Evolutionary conservation across 2,329 filamentous ascomycete genomes (phyloP).

Genomic region (Colletotrichum truncatum): DNA sequence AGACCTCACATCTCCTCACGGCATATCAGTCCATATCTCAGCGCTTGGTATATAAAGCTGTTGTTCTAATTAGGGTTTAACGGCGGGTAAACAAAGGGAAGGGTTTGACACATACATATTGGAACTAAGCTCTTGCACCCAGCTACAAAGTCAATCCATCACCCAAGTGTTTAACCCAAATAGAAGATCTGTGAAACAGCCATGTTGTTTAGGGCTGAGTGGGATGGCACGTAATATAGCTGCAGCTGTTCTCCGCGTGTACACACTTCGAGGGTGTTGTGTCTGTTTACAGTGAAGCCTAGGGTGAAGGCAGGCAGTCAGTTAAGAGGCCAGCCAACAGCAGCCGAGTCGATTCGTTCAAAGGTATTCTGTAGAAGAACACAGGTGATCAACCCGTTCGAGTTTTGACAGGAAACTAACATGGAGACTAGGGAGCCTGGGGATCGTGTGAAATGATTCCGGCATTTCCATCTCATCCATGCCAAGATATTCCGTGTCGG

Average conservation of each 20-base stretch:
- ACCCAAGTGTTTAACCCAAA: neutral
- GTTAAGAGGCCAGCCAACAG: neutral
- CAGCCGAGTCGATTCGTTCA: neutral
- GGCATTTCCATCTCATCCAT: constrained; percentile 16
- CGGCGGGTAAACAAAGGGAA: neutral
- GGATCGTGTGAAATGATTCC: constrained; percentile 3
- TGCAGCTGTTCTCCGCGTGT: too few species aligned
- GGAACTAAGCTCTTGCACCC: too few species aligned
- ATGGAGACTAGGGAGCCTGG: constrained; percentile 1
- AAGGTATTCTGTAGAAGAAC: neutral
- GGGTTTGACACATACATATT: neutral
- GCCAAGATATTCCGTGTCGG: constrained; percentile 20
- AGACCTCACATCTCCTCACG: neutral
- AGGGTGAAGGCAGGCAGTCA: neutral
- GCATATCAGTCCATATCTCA: too few species aligned
- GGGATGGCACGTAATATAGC: neutral
- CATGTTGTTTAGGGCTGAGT: constrained; percentile 1
- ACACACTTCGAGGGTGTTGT: too few species aligned
- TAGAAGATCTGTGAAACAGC: neutral
- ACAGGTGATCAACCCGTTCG: neutral
- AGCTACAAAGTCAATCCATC: neutral
- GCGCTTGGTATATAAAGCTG: too few species aligned
- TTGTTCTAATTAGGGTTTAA: neutral
- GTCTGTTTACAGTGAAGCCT: too few species aligned
- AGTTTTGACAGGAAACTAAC: neutral